Evolutionary conservation across 2,329 filamentous ascomycete genomes (phyloP), one percentile per base, ranked within the genome.

Genomic region (Cryphonectria radicalis): DNA sequence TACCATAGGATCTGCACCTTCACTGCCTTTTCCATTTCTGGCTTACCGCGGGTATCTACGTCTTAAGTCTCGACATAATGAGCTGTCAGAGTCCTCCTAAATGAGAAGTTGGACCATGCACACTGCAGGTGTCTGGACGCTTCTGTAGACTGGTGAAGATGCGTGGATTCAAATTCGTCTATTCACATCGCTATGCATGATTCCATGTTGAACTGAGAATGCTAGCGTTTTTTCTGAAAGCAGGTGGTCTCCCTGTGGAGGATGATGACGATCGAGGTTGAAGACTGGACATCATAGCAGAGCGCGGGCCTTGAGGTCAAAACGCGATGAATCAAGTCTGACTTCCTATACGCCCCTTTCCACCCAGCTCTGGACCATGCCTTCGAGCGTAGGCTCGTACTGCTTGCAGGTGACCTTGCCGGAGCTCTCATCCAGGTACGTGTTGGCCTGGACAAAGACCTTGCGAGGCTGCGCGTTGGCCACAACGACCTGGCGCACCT

Each of bases 371-470:
- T 93, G 87, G 73, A 97, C 91, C 84, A 98, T 90, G 7, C 95
- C 95, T 80, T 92, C 88, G 8, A 91, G 84, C 7, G 89, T 93
- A 0, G 94, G 87, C 76, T 97, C 93, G 81, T 98, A 98, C 83
- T 98, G 94, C 83, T 91, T 93, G 81, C 97, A 82, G 19, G 85
- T 87, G 42, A 97, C 93, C 79, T 90, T 88, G 70, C 92, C 93
- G 0, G 87, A 89, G 17, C 87, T 83, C 79, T 89, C 87, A 73
- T 92, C 89, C 57, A 96, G 78, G 70, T 91, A 87, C 0, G 95
- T 98, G 81, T 97, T 98, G 72, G 93, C 94, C 84, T 98, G 95
- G 68, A 98, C 94, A 83, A 97, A 98, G 62, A 98, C 91, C 85
- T 95, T 95, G 72, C 92, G 85, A n/a, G 93, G 92, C 81, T 93